phyloP scores from a whole-genome alignment of 305 asterid species.

The Rubia tinctorum region DNA sequence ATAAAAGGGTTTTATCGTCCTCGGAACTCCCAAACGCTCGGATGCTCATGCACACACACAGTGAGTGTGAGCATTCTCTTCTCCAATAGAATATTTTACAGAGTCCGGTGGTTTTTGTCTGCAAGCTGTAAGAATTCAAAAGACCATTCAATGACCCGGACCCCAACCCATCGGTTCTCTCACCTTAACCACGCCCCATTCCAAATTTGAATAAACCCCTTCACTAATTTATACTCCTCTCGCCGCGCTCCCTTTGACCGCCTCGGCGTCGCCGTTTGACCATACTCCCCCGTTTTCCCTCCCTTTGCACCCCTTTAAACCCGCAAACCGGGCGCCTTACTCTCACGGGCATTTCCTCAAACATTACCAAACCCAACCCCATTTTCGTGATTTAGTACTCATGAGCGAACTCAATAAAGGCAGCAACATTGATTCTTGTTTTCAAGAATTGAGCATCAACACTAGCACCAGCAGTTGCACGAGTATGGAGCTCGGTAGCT shows the following conservation, averaged over 20 bases:
- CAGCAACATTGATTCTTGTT: constrained; percentile 34
- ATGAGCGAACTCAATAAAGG: constrained; percentile 40
- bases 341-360: constrained; percentile 48
- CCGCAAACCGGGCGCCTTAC: not conserved
- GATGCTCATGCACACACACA: constrained; percentile 11
- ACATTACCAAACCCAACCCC: constrained; percentile 14
- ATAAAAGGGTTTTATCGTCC: constrained; percentile 20
- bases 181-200: constrained; percentile 30
- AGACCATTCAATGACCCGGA: constrained; percentile 21
- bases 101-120: constrained; percentile 37
- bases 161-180: constrained; percentile 49
- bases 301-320: constrained; percentile 15
- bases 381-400: constrained; percentile 14
- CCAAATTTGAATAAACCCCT: constrained; percentile 82
- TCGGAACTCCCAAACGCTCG: constrained; percentile 17
- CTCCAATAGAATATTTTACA: not conserved
- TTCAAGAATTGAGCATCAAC: constrained; percentile 37
- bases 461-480: constrained; percentile 24
- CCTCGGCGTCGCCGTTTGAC: constrained; percentile 72
- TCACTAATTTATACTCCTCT: not conserved
- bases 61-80: not conserved
- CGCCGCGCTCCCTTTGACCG: constrained; percentile 43
- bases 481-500: constrained; percentile 16
- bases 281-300: constrained; percentile 32
- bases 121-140: constrained; percentile 42